Percentiles rank a stretch among this genome's conserved stretches.
phyloP scores from a whole-genome alignment of 164 flowering plant species.

The Nymphaea thermarum region DNA sequence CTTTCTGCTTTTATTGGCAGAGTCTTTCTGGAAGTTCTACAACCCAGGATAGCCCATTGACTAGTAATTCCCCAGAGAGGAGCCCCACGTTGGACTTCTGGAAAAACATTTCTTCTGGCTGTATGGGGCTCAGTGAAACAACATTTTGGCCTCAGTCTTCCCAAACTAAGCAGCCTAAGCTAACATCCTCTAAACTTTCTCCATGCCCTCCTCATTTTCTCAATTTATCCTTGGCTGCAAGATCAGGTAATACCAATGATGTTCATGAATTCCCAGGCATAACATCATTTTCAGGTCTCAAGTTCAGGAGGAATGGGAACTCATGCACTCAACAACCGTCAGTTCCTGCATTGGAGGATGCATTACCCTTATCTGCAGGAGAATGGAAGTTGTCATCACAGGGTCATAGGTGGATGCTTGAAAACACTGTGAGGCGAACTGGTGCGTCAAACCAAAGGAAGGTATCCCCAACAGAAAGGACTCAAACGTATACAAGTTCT shows the following conservation, averaged over 20 bases:
- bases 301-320: conserved; percentile 4
- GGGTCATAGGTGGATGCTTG: conserved; percentile 38
- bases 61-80: conserved; percentile 6
- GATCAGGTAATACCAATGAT: conserved; percentile 4
- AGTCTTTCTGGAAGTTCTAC: conserved; percentile 13
- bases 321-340: neutral
- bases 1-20: conserved; percentile 10
- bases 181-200: conserved; percentile 7
- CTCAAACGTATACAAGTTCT: conserved; percentile 5
- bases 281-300: conserved; percentile 6
- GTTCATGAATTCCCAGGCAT: conserved; percentile 4
- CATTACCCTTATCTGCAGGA: conserved; percentile 12
- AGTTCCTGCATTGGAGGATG: conserved; percentile 5
- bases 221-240: conserved; percentile 17
- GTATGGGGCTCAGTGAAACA: conserved; percentile 7
- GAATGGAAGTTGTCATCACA: conserved; percentile 7
- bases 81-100: conserved; percentile 2
- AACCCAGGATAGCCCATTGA: conserved; percentile 6
- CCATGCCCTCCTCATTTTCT: conserved; percentile 4
- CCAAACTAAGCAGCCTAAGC: conserved; percentile 4
- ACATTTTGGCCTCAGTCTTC: neutral
- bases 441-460: conserved; percentile 15
- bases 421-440: conserved; percentile 24
- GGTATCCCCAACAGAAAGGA: conserved; percentile 13
- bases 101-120: neutral